Evolutionary conservation across 805 yeast genomes (phyloP).

Genomic region (Maudiozyma turicensis): DNA sequence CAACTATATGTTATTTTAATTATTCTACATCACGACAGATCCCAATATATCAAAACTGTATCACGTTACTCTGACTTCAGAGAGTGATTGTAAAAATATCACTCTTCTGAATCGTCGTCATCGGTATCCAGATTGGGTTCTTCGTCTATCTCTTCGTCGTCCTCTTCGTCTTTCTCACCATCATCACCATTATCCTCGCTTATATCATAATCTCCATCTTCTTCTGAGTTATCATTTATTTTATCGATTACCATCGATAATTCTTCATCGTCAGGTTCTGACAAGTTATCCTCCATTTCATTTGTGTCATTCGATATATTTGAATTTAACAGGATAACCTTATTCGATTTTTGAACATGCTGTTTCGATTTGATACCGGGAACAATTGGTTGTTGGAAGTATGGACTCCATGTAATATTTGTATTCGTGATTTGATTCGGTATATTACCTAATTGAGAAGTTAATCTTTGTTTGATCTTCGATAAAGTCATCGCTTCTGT

Average conservation of each 20-base stretch:
- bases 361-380: background rate
- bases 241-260: background rate
- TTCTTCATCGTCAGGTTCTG: slow-evolving; percentile 9
- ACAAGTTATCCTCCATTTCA: slow-evolving; percentile 2
- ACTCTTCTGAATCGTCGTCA: too few species aligned
- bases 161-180: slow-evolving; percentile 13
- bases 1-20: too few species aligned
- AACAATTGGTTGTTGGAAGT: background rate
- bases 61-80: too few species aligned
- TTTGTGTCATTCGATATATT: background rate
- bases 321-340: background rate
- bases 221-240: background rate
- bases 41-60: too few species aligned
- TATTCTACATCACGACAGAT: too few species aligned
- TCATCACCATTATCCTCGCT: slow-evolving; percentile 6
- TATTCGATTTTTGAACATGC: background rate
- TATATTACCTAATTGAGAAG: slow-evolving; percentile 14
- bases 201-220: background rate
- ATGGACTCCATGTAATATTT: background rate
- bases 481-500: slow-evolving; percentile 48
- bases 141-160: slow-evolving; percentile 1
- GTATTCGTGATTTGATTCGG: slow-evolving; percentile 6
- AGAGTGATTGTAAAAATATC: too few species aligned
- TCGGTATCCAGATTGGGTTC: too few species aligned
- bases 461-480: slow-evolving; percentile 17